These are phyloP conservation scores for Globisporangium heterothallicum DNA, from an alignment of 352 stramenopile species.

Conservation along the genomic window DNA sequence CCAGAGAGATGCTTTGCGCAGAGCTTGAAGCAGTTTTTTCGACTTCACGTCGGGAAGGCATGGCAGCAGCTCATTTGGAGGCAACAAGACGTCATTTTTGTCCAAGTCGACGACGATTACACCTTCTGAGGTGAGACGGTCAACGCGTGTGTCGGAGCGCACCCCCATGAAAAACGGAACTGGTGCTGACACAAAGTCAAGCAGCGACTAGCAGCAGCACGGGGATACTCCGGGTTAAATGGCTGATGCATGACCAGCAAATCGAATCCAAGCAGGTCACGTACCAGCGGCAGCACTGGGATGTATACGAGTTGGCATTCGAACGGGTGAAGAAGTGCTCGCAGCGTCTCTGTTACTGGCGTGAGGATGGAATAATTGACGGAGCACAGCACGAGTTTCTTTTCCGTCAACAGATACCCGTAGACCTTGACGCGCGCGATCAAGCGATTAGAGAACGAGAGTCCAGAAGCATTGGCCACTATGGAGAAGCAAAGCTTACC, in stretches of 20 bases:
- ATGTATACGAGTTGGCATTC: conserved; percentile 77
- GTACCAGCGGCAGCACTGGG: conserved; percentile 56
- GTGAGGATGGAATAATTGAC: conserved; percentile 52
- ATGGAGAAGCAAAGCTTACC: too few species aligned
- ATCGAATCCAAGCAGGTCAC: background rate
- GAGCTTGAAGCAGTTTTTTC: conserved; percentile 49
- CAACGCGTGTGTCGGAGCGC: conserved; percentile 29
- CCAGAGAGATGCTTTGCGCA: conserved; percentile 46
- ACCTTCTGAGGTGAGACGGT: conserved; percentile 41
- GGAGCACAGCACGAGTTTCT: conserved; percentile 64
- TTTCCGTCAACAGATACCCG: conserved; percentile 54
- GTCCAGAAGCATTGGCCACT: background rate
- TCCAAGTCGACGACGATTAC: conserved; percentile 69
- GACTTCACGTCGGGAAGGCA: conserved; percentile 46
- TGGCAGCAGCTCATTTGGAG: conserved; percentile 37
- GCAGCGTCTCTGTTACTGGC: conserved; percentile 55
- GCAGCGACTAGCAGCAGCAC: conserved; percentile 30
- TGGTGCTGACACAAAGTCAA: conserved; percentile 68
- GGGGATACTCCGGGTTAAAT: background rate
- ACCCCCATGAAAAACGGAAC: conserved; percentile 81
- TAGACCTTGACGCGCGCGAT: conserved; percentile 28
- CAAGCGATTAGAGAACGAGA: background rate
- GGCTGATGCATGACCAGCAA: too few species aligned
- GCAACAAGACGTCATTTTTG: conserved; percentile 48
- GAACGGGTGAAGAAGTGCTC: conserved; percentile 56